These are phyloP conservation scores for Escallonia herrerae DNA, from an alignment of 129 eudicot species.

Conservation along the genomic window DNA sequence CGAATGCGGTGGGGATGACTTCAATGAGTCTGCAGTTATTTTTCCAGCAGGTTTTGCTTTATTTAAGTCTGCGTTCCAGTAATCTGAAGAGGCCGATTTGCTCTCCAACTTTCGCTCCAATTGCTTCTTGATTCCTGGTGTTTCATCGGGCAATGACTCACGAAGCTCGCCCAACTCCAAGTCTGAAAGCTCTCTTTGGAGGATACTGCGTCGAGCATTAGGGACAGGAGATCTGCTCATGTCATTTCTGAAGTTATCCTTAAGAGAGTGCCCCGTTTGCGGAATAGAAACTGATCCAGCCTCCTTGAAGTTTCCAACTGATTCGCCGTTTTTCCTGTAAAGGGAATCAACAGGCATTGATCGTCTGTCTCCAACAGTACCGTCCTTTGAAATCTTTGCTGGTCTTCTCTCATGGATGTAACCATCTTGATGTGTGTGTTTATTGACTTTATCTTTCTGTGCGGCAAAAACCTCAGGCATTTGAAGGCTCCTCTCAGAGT, in stretches of 20 bases:
- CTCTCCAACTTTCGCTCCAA: constrained; percentile 50
- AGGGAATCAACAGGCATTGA: constrained; percentile 24
- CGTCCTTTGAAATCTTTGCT: constrained; percentile 32
- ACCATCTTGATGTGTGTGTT: constrained; percentile 33
- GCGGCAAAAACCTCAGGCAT: constrained; percentile 14
- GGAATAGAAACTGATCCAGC: constrained; percentile 30
- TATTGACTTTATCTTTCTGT: constrained; percentile 24
- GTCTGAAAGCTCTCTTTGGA: constrained; percentile 72
- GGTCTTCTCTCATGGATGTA: constrained; percentile 37
- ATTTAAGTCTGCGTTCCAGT: constrained; percentile 47
- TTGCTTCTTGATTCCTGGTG: constrained; percentile 37
- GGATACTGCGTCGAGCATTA: constrained; percentile 47
- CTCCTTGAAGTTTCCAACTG: constrained; percentile 35
- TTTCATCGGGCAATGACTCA: constrained; percentile 55
- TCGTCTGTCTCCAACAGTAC: constrained; percentile 33
- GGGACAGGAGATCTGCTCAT: constrained; percentile 33
- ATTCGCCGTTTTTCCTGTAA: constrained; percentile 37
- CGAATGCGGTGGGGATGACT: constrained; percentile 29
- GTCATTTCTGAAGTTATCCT: constrained; percentile 19
- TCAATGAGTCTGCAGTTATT: constrained; percentile 32
- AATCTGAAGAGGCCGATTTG: constrained; percentile 40
- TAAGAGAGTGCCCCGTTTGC: constrained; percentile 24
- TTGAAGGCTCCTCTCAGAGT: constrained; percentile 35
- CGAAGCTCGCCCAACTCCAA: constrained; percentile 96
- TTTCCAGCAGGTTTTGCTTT: constrained; percentile 49